Base-by-base conservation (phyloP, 495 filamentous ascomycete genomes). In the Podospora pseudopauciseta region DNA sequence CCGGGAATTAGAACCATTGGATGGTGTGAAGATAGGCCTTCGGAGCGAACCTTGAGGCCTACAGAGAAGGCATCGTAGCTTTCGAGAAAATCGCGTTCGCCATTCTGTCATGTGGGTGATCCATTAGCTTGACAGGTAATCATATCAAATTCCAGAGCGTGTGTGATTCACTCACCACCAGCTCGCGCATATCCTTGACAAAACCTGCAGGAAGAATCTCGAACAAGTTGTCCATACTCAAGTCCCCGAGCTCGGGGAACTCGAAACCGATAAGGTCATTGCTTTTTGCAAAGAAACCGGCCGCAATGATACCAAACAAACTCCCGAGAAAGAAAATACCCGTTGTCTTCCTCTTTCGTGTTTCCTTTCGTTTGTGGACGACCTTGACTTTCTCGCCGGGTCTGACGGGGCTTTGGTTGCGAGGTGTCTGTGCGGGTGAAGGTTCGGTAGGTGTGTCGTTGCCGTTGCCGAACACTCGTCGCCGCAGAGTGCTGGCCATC, bases 1-100 rank as follows among this genome's bases (percentile, higher is more conserved):
- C 95, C 95, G 9, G 95, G 95, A 57, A 98, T 89, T 94, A 99
- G 97, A 70, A 99, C 89, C 59, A 98, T 90, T 9, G 95, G 93
- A 74, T 97, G 92, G 65, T 90, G 84, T 6, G 90, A 94, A n/a
- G 82, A 73, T 18, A 98, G 79, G 4, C 95, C 95, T 78, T 97
- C 89, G n/a, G 89, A 83, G 49, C 88, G 87, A 55, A 92, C 87
- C 68, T 95, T 90, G 30, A 96, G 74, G 20, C 95, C 95, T 39
- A 97, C 90, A 0, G 92, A 83, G 74, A 99, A 99, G 9, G 94
- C 90, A 83, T 99, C 96, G 75, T 96, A 95, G 72, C 78, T 80
- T 53, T 90, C 90, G 69, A 96, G 86, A 53, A 91, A 88, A 64
- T 94, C 94, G 67, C 91, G 88, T 77, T 97, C 93, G 72, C 89